A percentile compares a stretch with the other conserved stretches of the same genome.
Evolutionary conservation across 2,329 filamentous ascomycete species (phyloP).

Genomic region (Hirsutella rhossiliensis): DNA sequence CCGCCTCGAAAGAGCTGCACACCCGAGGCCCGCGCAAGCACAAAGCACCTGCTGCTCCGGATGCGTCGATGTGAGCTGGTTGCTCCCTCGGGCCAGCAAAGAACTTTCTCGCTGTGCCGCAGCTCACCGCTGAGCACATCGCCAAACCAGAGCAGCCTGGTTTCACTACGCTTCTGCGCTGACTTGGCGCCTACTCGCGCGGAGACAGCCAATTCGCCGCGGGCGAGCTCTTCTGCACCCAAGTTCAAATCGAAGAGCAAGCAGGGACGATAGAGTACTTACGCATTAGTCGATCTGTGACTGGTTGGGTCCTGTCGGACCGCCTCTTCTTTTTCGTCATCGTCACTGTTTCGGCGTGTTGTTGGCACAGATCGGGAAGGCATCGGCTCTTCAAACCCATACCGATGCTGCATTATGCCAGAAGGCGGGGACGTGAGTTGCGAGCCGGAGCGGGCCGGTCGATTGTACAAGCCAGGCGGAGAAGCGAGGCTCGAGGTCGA

Average conservation of each 20-base stretch:
- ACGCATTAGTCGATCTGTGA: slow-evolving; percentile 66
- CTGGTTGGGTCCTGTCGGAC: slow-evolving; percentile 57
- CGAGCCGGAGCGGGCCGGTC: slow-evolving; percentile 64
- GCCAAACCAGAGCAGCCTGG: too few relatives aligned
- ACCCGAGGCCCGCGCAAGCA: too few relatives aligned
- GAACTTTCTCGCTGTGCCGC: too few relatives aligned
- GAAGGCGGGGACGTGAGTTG: slow-evolving; percentile 68
- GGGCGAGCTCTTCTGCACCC: background rate
- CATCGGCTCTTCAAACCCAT: slow-evolving; percentile 38
- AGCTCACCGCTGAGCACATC: too few relatives aligned
- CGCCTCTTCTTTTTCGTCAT: slow-evolving; percentile 73
- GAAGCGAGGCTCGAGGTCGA: slow-evolving; percentile 81
- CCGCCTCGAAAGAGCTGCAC: too few relatives aligned
- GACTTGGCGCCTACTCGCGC: too few relatives aligned
- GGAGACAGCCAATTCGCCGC: too few relatives aligned
- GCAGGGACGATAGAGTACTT: slow-evolving; percentile 34
- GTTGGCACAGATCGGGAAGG: slow-evolving; percentile 78
- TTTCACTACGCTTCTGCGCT: too few relatives aligned
- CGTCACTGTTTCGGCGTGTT: slow-evolving; percentile 82
- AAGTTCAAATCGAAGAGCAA: slow-evolving; percentile 4
- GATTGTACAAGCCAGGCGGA: slow-evolving; percentile 62
- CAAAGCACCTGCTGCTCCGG: too few relatives aligned
- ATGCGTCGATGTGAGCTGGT: too few relatives aligned
- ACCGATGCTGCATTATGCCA: slow-evolving; percentile 45
- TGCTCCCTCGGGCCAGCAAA: too few relatives aligned